Base-by-base conservation (phyloP, 495 filamentous ascomycete species). In the Xylaria curta region DNA sequence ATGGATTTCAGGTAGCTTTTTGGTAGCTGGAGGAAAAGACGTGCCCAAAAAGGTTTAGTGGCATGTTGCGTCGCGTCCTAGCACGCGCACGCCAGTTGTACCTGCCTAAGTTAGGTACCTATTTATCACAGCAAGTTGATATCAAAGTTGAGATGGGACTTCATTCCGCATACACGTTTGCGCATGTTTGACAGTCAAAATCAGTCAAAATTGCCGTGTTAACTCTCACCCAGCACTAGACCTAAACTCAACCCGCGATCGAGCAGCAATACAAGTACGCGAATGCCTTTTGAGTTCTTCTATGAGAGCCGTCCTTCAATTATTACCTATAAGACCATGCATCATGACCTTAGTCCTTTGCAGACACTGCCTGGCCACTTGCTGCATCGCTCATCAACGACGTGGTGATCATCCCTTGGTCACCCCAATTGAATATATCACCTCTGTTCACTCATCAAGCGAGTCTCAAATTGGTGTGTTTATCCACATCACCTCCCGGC, bases 401-500 rank as follows among this genome's bases (percentile, higher is more conserved):
- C 4, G 28, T 8, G 31, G 31, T n/a, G 46, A 66, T 49, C 28
- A 13, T 7, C 63, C 12, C 31, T 7, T 2, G 19, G 12, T 36
- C 4, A 33, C 9, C 49, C 49, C 12, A 67, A 67, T 56, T 15
- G 49, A 67, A 44, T 51, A 54, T 54, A 10, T 67, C 33, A 44
- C 36, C 24, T 47, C 6, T 33, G 8, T 66, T 53, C 28, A 21
- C 31, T 40, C 19, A 36, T 67, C 31, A 56, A 67, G 65, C n/a
- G 36, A 42, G 47, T 31, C 54, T 69, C 54, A 36, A 38, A 69
- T 61, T 33, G 42, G 66, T 8, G 49, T 60, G 36, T 69, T 59
- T 61, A 69, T 69, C 54, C 66, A 69, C 66, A 61, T 69, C 66
- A 61, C 66, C 40, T 69, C 66, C 66, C 66, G 66, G 66, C 47